Evolutionary conservation across 305 asterid species (phyloP), one percentile per base, ranked within the genome.

Genomic region (Petunia hybrid): DNA sequence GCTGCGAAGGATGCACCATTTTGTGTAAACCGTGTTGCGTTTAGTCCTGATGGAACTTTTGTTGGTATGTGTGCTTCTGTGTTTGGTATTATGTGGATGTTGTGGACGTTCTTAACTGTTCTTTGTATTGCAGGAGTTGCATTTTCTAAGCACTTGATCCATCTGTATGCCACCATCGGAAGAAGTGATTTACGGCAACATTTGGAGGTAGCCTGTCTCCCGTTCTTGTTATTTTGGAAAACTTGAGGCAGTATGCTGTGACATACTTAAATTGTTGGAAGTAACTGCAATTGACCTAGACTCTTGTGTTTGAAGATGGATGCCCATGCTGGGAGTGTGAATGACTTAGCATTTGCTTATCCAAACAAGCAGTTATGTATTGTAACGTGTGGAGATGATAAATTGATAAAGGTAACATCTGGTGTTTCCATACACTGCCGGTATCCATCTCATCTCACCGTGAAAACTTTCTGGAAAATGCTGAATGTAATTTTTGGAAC

Each of bases 21-120:
- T 85, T 82, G 96, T 41, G 96, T 93, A 63, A 91, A 62, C 88
- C 90, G 92, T 36, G 97, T 94, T 85, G 88, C 96, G 8, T 94
- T 97, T 95, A 93, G 98, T 83, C 91, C 92, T 6, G 97, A 94
- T 88, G 98, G 98, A 65, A 82, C 89, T 59, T 91, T 88, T 86
- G 89, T 88, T 76, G 98, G 98, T 94, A 90, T 76, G 84, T 86
- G 22, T 73, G 60, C 80, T 55, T 82, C 53, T 75, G 85, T 71
- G 16, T 13, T 41, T 78, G 8, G 35, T 10, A 16, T 36, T 13
- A 9, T 39, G 10, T 14, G 70, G 40, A 80, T 6, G 45, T 12
- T 62, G 38, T 57, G 70, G 51, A 38, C 36, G 2, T 41, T 59
- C 48, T 2, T 64, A 61, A 77, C 36, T 51, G 4, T 79, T 39